Evolutionary conservation across 352 stramenopile genomes (phyloP), one percentile per base, ranked within the genome.

Genomic region (Blastocystis sp.): DNA sequence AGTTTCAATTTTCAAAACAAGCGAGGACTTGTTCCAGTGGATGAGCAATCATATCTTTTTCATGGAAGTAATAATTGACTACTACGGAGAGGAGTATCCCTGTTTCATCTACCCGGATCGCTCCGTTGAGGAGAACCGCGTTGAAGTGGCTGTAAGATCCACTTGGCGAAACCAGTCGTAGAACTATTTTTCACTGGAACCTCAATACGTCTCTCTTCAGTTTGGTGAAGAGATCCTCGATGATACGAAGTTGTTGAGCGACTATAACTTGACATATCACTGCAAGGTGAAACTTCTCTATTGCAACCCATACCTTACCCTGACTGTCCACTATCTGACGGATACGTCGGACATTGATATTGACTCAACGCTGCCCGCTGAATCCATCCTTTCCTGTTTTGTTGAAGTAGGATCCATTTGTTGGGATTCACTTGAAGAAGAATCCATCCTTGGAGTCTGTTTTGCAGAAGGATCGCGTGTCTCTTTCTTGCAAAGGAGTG

Each of bases 31-130:
- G n/a, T n/a, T n/a, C n/a, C n/a, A n/a, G n/a, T n/a, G n/a, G n/a
- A n/a, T n/a, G n/a, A n/a, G n/a, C n/a, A n/a, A n/a, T n/a, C n/a
- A n/a, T n/a, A 63, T 64, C 46, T 27, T 38, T 27, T 63, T 4
- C 8, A 81, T 81, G 69, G 69, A 81, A 81, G 69, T 81, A 32
- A 63, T 81, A 44, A 81, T 81, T 81, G 53, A 81, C 16, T 81
- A 81, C 40, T 81, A 63, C 48, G 69, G 69, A 49, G 69, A 81
- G 36, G 69, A 81, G 69, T 81, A 81, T 81, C 69, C 69, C 6
- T 54, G 44, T 49, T 57, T 64, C 34, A 81, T 81, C 48, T 57
- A 57, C 29, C 69, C 69, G 32, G 69, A 81, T n/a, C 53, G 44
- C 14, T 63, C 69, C 4, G 69, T 81, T 24, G 63, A 81, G 69